A percentile compares a stretch with the other conserved stretches of the same genome.
Conservation (phyloP, 176 grass and related monocot species). For the Oryza officinalis region DNA sequence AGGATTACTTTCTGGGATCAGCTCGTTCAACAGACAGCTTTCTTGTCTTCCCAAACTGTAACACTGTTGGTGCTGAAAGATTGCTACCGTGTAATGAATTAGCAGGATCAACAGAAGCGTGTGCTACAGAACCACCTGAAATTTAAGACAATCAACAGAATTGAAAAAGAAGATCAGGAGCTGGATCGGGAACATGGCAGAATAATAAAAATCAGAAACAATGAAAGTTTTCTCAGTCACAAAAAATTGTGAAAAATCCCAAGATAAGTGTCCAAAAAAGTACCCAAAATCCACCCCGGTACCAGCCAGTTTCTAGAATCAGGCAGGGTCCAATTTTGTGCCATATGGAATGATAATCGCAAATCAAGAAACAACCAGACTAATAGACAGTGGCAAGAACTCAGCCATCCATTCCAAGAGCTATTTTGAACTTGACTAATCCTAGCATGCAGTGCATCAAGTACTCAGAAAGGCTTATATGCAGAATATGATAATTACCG, state of each 20-base stretch:
- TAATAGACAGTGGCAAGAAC: neutral
- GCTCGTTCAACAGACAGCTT: constrained; percentile 84
- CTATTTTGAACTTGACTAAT: neutral
- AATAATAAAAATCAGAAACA: neutral
- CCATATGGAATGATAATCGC: neutral
- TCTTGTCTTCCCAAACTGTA: constrained; percentile 94
- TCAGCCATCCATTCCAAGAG: neutral
- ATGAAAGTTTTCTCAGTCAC: neutral
- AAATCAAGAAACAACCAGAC: neutral
- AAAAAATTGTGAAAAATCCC: neutral
- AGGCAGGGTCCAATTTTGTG: too few relatives aligned
- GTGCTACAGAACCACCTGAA: constrained; percentile 51
- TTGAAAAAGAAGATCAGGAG: neutral
- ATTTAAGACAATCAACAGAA: neutral
- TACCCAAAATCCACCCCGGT: neutral
- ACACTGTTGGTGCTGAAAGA: constrained; percentile 70
- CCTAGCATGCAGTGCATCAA: neutral
- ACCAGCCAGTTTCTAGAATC: too few relatives aligned
- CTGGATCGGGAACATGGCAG: neutral
- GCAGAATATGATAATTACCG: neutral
- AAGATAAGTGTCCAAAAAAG: too few relatives aligned
- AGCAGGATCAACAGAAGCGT: constrained; percentile 71
- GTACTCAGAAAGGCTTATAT: neutral
- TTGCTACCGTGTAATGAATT: constrained; percentile 65
- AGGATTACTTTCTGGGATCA: constrained; percentile 89